Conservation (phyloP, 176 grass and related monocot genomes). For the Tuctoria greenei region DNA sequence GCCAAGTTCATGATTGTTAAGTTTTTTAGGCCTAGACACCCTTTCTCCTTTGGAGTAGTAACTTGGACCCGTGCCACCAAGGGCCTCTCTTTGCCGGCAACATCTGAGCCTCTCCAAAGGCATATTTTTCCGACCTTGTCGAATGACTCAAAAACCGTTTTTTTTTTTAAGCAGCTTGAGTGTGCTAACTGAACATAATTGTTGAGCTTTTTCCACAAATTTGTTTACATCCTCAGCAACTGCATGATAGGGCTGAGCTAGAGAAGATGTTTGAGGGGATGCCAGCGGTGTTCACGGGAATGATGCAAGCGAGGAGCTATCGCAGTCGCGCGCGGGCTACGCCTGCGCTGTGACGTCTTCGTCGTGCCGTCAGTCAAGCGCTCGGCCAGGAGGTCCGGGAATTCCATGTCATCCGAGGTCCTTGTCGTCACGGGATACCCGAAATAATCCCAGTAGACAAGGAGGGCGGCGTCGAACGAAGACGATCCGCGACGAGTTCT, state of each 20-base stretch:
- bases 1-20: too few relatives aligned
- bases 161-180: too few relatives aligned
- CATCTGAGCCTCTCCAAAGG: too few relatives aligned
- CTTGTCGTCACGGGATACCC: conserved; percentile 73
- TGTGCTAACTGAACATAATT: background rate
- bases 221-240: conserved; percentile 2
- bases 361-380: conserved; percentile 87
- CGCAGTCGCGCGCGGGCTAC: conserved; percentile 73
- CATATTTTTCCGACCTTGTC: too few relatives aligned
- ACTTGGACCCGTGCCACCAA: too few relatives aligned
- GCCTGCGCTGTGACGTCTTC: conserved; percentile 74
- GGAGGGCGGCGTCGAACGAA: conserved; percentile 65
- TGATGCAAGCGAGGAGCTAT: conserved; percentile 84
- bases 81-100: too few relatives aligned
- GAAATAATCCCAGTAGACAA: conserved; percentile 81
- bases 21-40: too few relatives aligned
- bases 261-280: conserved; percentile 87
- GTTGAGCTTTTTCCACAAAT: background rate
- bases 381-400: conserved; percentile 83
- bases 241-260: conserved; percentile 55
- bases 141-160: too few relatives aligned
- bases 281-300: conserved; percentile 83
- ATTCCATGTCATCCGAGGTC: conserved; percentile 88
- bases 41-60: too few relatives aligned
- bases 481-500: conserved; percentile 87